Base-by-base conservation (phyloP, 2,329 filamentous ascomycete genomes). In the Colletotrichum paranaense region DNA sequence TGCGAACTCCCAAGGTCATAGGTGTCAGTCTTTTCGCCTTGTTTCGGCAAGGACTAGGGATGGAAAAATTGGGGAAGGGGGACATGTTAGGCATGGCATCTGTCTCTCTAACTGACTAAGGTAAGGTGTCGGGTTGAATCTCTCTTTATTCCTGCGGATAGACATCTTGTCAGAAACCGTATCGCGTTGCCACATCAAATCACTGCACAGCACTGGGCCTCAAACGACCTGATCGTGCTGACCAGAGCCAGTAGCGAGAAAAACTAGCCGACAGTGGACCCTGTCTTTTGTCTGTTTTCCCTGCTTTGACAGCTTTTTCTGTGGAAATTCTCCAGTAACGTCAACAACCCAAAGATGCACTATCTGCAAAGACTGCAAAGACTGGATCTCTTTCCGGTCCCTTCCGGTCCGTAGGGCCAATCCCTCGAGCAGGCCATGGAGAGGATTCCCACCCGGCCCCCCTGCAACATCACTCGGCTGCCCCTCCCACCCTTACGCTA, bases 291-390 rank as follows among this genome's bases (percentile, higher is more conserved):
- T 24, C 28, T 38, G 1, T 52, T 14, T 16, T 49, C 26, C 62
- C 38, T 71, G 16, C 55, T 38, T 68, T 63, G 58, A 62, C 64
- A 30, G 64, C 65, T 62, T 68, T 58, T 60, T 72, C 52, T 28
- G 28, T 68, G 49, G 64, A 24, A 38, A 58, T 62, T 67, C 56
- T 56, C 32, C 28, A 58, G 46, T 49, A 19, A 16, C 56, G 46
- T 26, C 66, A 52, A 26, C 49, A 46, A 57, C 58, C 42, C 42
- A 22, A 53, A 32, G 56, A 22, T 62, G 59, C 38, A 26, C 22
- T 22, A 35, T 28, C 22, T 63, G 28, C 42, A 35, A 53, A 28
- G 22, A 19, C 35, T 65, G 56, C 60, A 70, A 49, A 35, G 32
- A 35, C 58, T 59, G 30, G 32, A 35, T 42, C 42, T 49, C 42